phyloP scores from a whole-genome alignment of 148 eudicot genomes.

The Agrostemma githago region DNA sequence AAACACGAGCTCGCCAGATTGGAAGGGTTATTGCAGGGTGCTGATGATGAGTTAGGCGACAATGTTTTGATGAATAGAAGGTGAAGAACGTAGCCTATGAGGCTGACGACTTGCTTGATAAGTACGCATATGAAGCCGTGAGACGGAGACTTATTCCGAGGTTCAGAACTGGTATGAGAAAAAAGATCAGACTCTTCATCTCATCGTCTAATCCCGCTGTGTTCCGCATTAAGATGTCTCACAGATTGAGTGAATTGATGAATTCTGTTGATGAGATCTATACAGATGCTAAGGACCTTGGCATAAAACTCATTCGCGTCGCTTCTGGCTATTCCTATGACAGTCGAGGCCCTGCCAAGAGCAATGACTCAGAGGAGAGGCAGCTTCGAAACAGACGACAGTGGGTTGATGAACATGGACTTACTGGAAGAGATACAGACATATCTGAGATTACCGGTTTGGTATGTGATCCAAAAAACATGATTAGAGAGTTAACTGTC shows the following conservation, averaged over 20 bases:
- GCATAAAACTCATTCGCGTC: not conserved
- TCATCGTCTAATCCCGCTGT: not conserved
- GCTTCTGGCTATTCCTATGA: not conserved
- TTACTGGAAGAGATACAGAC: constrained; percentile 13
- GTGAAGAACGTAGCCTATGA: not conserved
- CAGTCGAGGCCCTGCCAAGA: not conserved
- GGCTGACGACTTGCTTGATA: constrained; percentile 9
- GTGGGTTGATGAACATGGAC: constrained; percentile 8
- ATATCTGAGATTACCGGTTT: not conserved
- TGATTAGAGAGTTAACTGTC: not conserved
- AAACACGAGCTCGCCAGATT: not conserved
- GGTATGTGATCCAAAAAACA: constrained; percentile 12
- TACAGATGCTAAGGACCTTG: not conserved
- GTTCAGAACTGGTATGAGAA: not conserved
- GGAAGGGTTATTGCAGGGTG: not conserved
- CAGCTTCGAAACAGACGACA: not conserved
- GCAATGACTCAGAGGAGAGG: not conserved
- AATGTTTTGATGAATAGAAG: not conserved
- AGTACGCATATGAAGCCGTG: not conserved
- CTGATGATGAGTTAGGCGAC: not conserved
- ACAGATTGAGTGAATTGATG: not conserved
- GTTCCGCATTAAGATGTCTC: not conserved
- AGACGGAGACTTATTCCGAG: not conserved
- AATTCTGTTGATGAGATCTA: not conserved
- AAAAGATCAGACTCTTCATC: not conserved